phyloP scores from a whole-genome alignment of 768 basidiomycete species.

The Podaxis sp. region DNA sequence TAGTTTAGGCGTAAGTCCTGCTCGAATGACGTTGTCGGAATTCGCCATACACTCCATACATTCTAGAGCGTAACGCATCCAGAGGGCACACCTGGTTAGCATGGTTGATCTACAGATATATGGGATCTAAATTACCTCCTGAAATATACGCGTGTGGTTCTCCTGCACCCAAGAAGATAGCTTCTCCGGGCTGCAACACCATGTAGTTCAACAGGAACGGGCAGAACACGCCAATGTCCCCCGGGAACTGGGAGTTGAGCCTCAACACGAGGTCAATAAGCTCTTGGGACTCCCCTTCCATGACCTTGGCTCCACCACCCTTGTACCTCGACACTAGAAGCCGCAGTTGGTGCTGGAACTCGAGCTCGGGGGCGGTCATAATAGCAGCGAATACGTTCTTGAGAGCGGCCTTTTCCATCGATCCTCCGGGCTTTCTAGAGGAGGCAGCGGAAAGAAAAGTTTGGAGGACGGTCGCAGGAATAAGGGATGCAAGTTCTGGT shows the following conservation, averaged over 20 bases:
- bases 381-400: conserved; percentile 76
- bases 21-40: conserved; percentile 98
- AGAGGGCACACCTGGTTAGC: neutral
- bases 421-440: conserved; percentile 41
- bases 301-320: conserved; percentile 30
- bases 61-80: conserved; percentile 46
- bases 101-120: neutral
- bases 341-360: conserved; percentile 54
- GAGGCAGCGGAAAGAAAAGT: conserved; percentile 49
- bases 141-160: conserved; percentile 96
- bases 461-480: conserved; percentile 54
- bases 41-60: conserved; percentile 99
- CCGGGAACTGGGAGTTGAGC: conserved; percentile 77
- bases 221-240: conserved; percentile 93
- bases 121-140: conserved; percentile 60
- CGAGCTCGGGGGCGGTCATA: conserved; percentile 71
- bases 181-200: conserved; percentile 75
- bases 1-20: conserved; percentile 95
- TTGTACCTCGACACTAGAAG: conserved; percentile 65
- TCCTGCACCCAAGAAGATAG: conserved; percentile 93
- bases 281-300: conserved; percentile 39
- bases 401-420: conserved; percentile 60
- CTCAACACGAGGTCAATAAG: conserved; percentile 62
- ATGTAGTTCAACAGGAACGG: conserved; percentile 88
- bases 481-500: conserved; percentile 75